Conservation (phyloP, 2,329 filamentous ascomycete genomes). For the Fusarium vanettenii region DNA sequence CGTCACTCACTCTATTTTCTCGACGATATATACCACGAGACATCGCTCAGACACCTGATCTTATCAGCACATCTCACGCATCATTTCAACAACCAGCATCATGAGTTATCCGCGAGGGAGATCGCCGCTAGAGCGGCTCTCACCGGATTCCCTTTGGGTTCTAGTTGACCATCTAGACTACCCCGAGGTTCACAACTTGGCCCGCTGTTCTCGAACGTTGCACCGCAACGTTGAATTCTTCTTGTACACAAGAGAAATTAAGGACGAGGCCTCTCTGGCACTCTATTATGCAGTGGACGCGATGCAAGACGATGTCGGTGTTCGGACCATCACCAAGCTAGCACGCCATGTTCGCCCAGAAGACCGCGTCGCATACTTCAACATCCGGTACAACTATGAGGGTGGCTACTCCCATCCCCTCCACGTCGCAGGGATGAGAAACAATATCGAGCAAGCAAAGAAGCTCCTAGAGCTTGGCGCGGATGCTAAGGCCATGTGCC, state of each 20-base stretch:
- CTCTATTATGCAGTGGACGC: background rate
- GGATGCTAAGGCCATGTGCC: background rate
- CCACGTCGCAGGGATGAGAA: background rate
- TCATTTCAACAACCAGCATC: background rate
- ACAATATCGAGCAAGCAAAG: background rate
- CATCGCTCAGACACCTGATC: background rate
- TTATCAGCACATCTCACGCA: background rate
- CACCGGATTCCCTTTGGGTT: background rate
- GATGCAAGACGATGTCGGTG: background rate
- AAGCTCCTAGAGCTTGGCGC: background rate
- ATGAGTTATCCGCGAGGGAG: background rate
- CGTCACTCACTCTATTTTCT: background rate
- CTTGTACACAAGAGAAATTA: background rate
- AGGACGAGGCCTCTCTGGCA: rapidly evolving
- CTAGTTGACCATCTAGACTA: background rate
- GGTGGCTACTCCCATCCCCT: background rate
- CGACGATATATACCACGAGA: background rate
- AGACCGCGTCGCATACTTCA: background rate
- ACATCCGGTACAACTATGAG: background rate
- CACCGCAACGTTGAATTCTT: background rate
- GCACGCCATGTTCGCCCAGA: background rate
- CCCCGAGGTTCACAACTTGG: background rate
- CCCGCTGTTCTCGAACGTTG: background rate
- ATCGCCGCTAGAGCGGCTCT: background rate
- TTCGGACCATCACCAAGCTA: background rate